phyloP scores from a whole-genome alignment of 2,329 filamentous ascomycete species.

The Beauveria australis region DNA sequence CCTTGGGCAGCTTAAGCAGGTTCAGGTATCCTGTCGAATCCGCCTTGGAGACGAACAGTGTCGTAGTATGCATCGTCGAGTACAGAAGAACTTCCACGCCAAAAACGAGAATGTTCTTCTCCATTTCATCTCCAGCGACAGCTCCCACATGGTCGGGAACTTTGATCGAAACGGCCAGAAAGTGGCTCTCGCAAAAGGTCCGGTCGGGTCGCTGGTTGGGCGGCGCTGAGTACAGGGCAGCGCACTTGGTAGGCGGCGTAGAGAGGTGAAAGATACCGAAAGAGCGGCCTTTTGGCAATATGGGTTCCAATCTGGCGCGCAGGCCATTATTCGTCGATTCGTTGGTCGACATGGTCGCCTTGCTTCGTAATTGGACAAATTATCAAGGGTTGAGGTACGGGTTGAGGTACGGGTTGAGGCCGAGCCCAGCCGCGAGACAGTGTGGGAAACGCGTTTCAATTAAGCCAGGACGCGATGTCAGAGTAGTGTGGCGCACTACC shows the following conservation, averaged over 20 bases:
- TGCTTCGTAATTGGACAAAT: neutral
- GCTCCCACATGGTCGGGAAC: constrained; percentile 5
- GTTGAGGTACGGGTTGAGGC: neutral
- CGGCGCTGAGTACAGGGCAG: constrained; percentile 71
- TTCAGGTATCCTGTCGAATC: constrained; percentile 88
- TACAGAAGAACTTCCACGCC: constrained; percentile 86
- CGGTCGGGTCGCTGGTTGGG: constrained; percentile 62
- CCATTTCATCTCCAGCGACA: constrained; percentile 8
- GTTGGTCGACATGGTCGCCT: neutral
- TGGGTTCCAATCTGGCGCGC: constrained; percentile 29
- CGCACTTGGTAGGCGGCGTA: constrained; percentile 66
- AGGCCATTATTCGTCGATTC: neutral
- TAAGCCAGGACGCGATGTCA: constrained; percentile 4
- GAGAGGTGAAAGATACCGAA: constrained; percentile 82
- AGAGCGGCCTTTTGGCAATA: constrained; percentile 43
- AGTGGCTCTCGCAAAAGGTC: constrained; percentile 85
- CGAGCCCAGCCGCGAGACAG: neutral
- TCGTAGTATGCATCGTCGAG: constrained; percentile 70
- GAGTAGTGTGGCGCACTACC: neutral
- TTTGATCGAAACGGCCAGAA: constrained; percentile 45
- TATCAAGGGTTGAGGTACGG: neutral
- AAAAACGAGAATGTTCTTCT: constrained; percentile 59
- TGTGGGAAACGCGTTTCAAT: constrained; percentile 9
- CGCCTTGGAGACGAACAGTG: constrained; percentile 91
- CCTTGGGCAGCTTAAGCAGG: constrained; percentile 53